These are phyloP conservation scores for Sporobolus alterniflorus DNA, from an alignment of 202 grass and related monocot species.

Conservation along the genomic window DNA sequence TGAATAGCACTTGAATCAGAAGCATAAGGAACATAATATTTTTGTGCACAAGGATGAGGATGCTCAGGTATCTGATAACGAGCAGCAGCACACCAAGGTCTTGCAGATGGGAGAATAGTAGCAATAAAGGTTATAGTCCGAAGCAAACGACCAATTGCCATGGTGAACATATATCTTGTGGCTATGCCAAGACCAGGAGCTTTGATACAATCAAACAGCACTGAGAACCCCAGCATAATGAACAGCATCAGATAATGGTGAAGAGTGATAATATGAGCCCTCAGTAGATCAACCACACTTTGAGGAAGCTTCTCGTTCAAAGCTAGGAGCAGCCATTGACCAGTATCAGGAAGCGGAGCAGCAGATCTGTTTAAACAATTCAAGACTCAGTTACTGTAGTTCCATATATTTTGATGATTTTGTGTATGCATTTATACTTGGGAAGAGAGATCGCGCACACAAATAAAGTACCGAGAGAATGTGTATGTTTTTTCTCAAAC, in stretches of 20 bases:
- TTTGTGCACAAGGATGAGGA: conserved; percentile 95
- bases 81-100: conserved; percentile 79
- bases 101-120: conserved; percentile 88
- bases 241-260: conserved; percentile 98
- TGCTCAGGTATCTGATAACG: conserved; percentile 80
- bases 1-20: conserved; percentile 78
- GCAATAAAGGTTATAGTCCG: conserved; percentile 76
- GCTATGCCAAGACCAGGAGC: conserved; percentile 88
- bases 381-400: conserved; percentile 10
- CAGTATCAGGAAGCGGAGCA: conserved; percentile 86
- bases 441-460: background rate
- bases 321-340: conserved; percentile 91
- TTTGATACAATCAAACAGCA: conserved; percentile 84
- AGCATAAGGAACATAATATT: conserved; percentile 91
- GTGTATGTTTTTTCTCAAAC: no score
- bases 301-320: conserved; percentile 89
- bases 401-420: background rate
- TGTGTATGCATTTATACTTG: conserved; percentile 2
- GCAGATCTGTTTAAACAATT: conserved; percentile 59
- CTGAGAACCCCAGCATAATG: conserved; percentile 94
- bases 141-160: conserved; percentile 87
- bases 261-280: conserved; percentile 92
- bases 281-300: conserved; percentile 70
- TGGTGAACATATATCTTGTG: conserved; percentile 95
- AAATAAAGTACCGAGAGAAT: background rate